Conservation (phyloP, 176 grass and related monocot species). For the Musa schizocarpa region DNA sequence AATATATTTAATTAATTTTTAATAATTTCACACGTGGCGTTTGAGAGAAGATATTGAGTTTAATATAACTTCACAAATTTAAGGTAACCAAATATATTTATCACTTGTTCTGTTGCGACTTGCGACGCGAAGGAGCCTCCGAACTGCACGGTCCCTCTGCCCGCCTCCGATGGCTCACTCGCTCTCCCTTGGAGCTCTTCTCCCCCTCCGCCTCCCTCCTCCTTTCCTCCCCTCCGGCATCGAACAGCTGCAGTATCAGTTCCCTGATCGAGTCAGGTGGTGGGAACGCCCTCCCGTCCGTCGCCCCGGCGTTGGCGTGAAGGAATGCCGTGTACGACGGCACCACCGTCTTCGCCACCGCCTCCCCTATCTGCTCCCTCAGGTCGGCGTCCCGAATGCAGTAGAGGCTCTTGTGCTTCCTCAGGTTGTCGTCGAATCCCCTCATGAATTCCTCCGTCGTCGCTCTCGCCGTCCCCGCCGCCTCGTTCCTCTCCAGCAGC, state of each 20-base stretch:
- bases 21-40: too few relatives aligned
- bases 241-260: constrained; percentile 37
- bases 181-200: constrained; percentile 13
- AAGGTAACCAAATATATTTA: too few relatives aligned
- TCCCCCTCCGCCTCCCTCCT: constrained; percentile 10
- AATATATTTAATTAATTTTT: too few relatives aligned
- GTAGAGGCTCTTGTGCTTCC: constrained; percentile 28
- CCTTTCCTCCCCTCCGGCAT: constrained; percentile 22
- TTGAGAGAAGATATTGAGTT: too few relatives aligned
- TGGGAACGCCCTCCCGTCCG: constrained; percentile 16
- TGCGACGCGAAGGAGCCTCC: too few relatives aligned
- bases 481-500: constrained; percentile 17
- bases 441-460: constrained; percentile 27
- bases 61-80: too few relatives aligned
- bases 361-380: constrained; percentile 41
- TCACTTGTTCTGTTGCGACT: too few relatives aligned
- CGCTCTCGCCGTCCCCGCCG: constrained; percentile 18
- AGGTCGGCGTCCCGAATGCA: constrained; percentile 44
- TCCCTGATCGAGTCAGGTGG: constrained; percentile 31
- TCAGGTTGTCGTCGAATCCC: constrained; percentile 29
- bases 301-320: constrained; percentile 30
- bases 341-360: constrained; percentile 33
- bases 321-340: constrained; percentile 44
- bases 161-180: neutral
- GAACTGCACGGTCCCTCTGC: too few relatives aligned